Conservation (phyloP, 257 asterid genomes). For the Solanum tarijense region DNA sequence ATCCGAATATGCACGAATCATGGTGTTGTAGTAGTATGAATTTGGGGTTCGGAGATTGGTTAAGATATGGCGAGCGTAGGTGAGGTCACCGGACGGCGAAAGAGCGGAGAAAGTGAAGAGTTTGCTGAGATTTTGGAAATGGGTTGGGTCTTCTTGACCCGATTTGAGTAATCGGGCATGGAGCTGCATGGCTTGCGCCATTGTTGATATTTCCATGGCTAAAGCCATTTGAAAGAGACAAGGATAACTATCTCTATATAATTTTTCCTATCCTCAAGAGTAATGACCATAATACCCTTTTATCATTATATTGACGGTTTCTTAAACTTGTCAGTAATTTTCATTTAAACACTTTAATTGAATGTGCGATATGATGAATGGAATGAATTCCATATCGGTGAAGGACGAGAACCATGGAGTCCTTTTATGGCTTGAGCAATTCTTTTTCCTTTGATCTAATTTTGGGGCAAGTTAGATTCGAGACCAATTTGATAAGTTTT, state of each 20-base stretch:
- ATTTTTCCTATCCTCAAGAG: background rate
- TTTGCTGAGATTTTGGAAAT: constrained; percentile 1
- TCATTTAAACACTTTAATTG: background rate
- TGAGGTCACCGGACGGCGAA: constrained; percentile 15
- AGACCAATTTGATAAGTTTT: background rate
- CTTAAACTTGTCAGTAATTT: background rate
- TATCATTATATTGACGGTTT: background rate
- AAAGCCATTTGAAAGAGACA: background rate
- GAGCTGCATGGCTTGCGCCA: constrained; percentile 20
- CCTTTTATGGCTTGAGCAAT: background rate
- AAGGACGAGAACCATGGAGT: background rate
- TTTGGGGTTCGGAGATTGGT: constrained; percentile 7
- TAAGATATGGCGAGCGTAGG: constrained; percentile 15
- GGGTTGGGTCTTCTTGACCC: background rate
- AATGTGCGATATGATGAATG: background rate
- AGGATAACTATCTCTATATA: background rate
- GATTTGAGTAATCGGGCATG: constrained; percentile 18
- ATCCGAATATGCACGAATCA: constrained; percentile 22
- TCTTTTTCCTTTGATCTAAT: too few species aligned
- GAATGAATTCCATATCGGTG: background rate
- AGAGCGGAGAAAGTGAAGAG: constrained; percentile 26
- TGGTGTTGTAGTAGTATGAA: constrained; percentile 19
- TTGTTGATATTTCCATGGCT: constrained; percentile 14
- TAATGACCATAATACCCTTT: background rate
- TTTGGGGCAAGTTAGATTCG: background rate